Evolutionary conservation across 805 yeast species (phyloP).

Genomic region (Suhomyces sp.): DNA sequence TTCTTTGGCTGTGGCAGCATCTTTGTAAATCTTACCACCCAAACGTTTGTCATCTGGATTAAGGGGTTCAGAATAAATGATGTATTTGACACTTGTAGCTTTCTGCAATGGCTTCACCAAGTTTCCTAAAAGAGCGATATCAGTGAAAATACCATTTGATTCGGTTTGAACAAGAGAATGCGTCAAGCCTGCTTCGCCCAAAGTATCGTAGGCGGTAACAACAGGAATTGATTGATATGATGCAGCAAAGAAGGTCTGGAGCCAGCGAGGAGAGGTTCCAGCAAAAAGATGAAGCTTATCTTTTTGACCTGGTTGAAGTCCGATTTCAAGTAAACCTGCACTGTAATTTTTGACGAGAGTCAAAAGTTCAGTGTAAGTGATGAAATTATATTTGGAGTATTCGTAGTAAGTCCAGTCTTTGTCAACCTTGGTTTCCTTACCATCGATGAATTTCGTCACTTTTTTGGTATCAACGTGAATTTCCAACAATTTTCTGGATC

Average conservation of each 20-base stretch:
- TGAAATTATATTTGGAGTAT: conserved; percentile 65
- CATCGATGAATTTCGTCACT: conserved; percentile 74
- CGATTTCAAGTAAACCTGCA: conserved; percentile 72
- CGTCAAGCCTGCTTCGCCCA: conserved; percentile 84
- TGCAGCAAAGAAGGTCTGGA: conserved; percentile 80
- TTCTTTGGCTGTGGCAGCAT: conserved; percentile 56
- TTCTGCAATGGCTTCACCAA: conserved; percentile 70
- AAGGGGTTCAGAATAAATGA: conserved; percentile 68
- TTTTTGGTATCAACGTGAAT: conserved; percentile 72
- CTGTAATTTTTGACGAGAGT: conserved; percentile 54
- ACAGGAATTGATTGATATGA: conserved; percentile 77
- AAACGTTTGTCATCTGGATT: conserved; percentile 62
- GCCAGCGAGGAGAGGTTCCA: conserved; percentile 84
- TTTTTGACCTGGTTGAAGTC: conserved; percentile 58
- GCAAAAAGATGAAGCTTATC: conserved; percentile 83
- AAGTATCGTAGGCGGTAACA: conserved; percentile 94
- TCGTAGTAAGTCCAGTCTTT: conserved; percentile 90
- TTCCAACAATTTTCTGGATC: conserved; percentile 74
- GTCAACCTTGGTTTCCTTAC: conserved; percentile 65
- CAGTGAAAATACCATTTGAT: conserved; percentile 78
- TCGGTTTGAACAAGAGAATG: conserved; percentile 84
- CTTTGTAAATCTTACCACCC: conserved; percentile 55
- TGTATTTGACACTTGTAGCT: conserved; percentile 58
- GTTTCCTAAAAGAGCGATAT: conserved; percentile 64
- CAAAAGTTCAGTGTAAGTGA: conserved; percentile 58